Conservation (phyloP, 208 protist species). For the Acanthamoeba rhysodes region DNA sequence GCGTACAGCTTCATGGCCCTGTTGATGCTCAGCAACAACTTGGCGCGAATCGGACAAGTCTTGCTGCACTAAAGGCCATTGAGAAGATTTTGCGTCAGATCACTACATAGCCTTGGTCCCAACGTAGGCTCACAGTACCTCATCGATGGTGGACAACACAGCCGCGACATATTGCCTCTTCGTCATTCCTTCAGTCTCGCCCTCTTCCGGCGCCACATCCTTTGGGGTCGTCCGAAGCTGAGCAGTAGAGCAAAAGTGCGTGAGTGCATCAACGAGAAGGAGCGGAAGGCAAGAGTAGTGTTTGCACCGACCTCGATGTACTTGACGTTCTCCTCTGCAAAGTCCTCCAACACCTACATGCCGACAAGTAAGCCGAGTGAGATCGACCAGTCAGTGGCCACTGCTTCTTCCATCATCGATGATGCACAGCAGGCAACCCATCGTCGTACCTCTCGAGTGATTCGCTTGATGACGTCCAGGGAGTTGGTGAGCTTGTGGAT, state of each 20-base stretch:
- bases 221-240: slow-evolving; percentile 45
- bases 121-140: background rate
- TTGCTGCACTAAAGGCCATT: background rate
- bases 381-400: no score
- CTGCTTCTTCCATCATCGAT: no score
- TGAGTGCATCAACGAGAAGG: background rate
- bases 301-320: slow-evolving; percentile 9
- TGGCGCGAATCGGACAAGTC: background rate
- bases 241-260: background rate
- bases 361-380: background rate
- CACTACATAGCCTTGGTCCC: background rate
- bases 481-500: slow-evolving; percentile 63
- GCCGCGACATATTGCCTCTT: slow-evolving; percentile 45
- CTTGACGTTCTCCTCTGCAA: slow-evolving; percentile 51
- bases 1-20: slow-evolving; percentile 26
- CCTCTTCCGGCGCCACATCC: background rate
- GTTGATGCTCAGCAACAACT: slow-evolving; percentile 62
- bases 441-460: slow-evolving; percentile 16
- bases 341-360: slow-evolving; percentile 45
- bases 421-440: background rate
- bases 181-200: slow-evolving; percentile 27
- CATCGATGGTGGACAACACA: slow-evolving; percentile 29
- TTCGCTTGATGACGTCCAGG: slow-evolving; percentile 34
- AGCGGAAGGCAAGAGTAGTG: background rate
- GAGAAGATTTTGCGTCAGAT: background rate